These are phyloP conservation scores for Licmophora abbreviata DNA, from an alignment of 108 stramenopile genomes.

Conservation along the genomic window DNA sequence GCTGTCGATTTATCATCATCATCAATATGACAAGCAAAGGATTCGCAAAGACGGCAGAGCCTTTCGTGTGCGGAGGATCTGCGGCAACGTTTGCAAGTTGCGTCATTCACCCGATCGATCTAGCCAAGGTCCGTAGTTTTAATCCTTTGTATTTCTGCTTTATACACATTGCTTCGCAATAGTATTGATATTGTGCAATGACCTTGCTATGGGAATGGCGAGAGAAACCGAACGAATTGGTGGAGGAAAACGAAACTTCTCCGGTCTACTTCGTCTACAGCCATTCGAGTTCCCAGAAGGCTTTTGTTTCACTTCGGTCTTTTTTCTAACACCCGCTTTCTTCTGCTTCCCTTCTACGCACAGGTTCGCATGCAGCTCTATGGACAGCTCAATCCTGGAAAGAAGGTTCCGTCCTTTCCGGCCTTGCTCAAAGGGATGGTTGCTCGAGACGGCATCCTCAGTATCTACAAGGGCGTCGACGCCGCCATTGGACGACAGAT, in stretches of 20 bases:
- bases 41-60: constrained; percentile 62
- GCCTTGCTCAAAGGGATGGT: constrained; percentile 73
- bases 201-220: too few relatives aligned
- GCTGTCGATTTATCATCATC: too few relatives aligned
- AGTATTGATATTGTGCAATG: too few relatives aligned
- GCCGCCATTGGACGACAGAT: constrained; percentile 96
- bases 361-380: constrained; percentile 86
- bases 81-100: constrained; percentile 91
- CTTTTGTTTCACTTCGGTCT: too few relatives aligned
- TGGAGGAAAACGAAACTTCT: too few relatives aligned
- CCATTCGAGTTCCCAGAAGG: too few relatives aligned
- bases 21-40: background rate
- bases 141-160: too few relatives aligned
- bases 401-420: constrained; percentile 66
- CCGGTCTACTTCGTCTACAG: too few relatives aligned
- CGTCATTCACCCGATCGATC: constrained; percentile 95
- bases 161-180: too few relatives aligned
- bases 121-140: constrained; percentile 75
- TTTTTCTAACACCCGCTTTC: too few relatives aligned
- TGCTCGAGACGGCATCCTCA: constrained; percentile 60
- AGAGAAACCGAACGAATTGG: too few relatives aligned
- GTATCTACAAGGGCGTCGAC: constrained; percentile 90
- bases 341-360: background rate
- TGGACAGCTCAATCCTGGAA: constrained; percentile 89
- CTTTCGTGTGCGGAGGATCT: constrained; percentile 88